These are phyloP conservation scores for Anthostomella pinea DNA, from an alignment of 2,329 filamentous ascomycete species.

Conservation along the genomic window DNA sequence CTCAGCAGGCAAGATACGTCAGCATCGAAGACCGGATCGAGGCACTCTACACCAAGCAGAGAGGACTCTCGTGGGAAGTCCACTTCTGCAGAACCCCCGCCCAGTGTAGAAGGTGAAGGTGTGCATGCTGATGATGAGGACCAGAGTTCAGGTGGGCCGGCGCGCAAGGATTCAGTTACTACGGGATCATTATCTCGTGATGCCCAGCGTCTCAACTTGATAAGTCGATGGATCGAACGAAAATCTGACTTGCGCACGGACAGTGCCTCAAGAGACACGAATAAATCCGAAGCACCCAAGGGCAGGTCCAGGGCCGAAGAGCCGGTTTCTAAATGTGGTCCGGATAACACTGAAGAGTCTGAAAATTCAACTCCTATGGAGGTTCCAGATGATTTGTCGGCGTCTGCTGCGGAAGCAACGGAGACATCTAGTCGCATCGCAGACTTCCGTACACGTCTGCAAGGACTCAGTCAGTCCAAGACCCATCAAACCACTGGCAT, in stretches of 20 bases:
- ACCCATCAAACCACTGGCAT: slow-evolving; percentile 5
- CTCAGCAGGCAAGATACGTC: slow-evolving; percentile 35
- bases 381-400: slow-evolving; percentile 3
- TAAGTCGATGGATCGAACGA: slow-evolving; percentile 27
- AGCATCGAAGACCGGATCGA: slow-evolving; percentile 19
- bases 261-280: slow-evolving; percentile 5
- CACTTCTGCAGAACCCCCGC: slow-evolving; percentile 8
- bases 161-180: slow-evolving; percentile 2
- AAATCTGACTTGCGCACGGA: slow-evolving; percentile 20
- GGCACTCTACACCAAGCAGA: slow-evolving; percentile 18
- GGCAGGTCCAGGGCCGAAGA: slow-evolving; percentile 1
- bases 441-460: slow-evolving; percentile 36
- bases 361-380: slow-evolving; percentile 5
- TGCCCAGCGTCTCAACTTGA: slow-evolving; percentile 12
- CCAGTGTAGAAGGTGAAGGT: slow-evolving; percentile 8
- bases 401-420: slow-evolving; percentile 2
- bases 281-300: slow-evolving; percentile 6
- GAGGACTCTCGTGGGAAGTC: slow-evolving; percentile 7
- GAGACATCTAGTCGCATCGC: slow-evolving; percentile 27
- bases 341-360: slow-evolving; percentile 4
- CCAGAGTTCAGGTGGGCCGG: not conserved
- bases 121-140: slow-evolving; percentile 12
- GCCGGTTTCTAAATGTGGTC: slow-evolving; percentile 10
- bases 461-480: slow-evolving; percentile 21
- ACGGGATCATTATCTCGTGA: slow-evolving; percentile 8